Percentiles rank a stretch among this genome's conserved stretches.
These are phyloP conservation scores for Chrysoporthe austroafricana DNA, from an alignment of 2,329 filamentous ascomycete species.

Conservation along the genomic window DNA sequence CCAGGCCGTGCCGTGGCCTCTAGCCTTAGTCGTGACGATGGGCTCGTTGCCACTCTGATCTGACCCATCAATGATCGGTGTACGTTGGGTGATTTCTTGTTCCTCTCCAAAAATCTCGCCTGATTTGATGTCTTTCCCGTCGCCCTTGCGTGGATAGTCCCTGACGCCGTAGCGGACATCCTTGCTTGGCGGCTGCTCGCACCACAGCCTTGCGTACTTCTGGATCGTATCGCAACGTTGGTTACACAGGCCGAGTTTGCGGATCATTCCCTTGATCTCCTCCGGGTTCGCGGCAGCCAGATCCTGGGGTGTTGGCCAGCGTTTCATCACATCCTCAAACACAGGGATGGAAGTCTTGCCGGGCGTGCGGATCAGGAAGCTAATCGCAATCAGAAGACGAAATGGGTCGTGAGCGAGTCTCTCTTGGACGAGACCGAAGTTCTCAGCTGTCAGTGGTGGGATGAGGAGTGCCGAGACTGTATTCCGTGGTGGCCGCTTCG, in stretches of 20 bases:
- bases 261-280: constrained; percentile 66
- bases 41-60: constrained; percentile 30
- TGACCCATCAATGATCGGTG: neutral
- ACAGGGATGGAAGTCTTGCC: constrained; percentile 76
- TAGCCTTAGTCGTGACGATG: constrained; percentile 17
- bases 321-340: constrained; percentile 68
- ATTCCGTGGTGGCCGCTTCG: constrained; percentile 44
- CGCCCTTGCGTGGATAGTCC: constrained; percentile 45
- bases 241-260: constrained; percentile 71
- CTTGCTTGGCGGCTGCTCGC: constrained; percentile 62
- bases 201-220: constrained; percentile 71
- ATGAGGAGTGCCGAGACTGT: constrained; percentile 64
- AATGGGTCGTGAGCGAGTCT: constrained; percentile 76
- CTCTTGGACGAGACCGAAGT: constrained; percentile 85
- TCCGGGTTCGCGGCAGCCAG: constrained; percentile 61
- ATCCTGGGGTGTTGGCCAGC: constrained; percentile 67
- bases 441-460: constrained; percentile 63
- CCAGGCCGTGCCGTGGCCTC: constrained; percentile 57
- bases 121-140: constrained; percentile 37
- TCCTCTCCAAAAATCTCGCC: constrained; percentile 37
- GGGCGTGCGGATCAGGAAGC: constrained; percentile 81
- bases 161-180: constrained; percentile 58
- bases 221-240: constrained; percentile 71
- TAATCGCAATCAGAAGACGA: constrained; percentile 78
- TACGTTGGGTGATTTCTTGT: constrained; percentile 16